Conservation (phyloP, 495 filamentous ascomycete genomes). For the Xylaria telfairii region DNA sequence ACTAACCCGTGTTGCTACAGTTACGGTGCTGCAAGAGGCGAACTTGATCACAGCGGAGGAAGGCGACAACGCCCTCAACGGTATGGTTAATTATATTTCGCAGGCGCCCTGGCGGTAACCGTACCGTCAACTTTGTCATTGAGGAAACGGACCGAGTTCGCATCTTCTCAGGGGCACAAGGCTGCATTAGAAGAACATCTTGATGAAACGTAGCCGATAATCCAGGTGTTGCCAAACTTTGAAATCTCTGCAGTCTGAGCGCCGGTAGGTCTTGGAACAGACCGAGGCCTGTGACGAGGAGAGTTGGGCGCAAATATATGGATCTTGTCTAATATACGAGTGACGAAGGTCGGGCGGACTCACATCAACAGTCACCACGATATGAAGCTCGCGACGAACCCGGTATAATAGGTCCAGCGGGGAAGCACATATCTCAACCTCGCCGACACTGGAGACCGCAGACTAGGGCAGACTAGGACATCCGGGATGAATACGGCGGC, state of each 20-base stretch:
- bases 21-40: slow-evolving; percentile 41
- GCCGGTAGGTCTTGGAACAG: slow-evolving; percentile 13
- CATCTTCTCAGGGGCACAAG: background rate
- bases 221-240: slow-evolving; percentile 1
- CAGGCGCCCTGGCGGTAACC: slow-evolving; percentile 39
- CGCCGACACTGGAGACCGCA: background rate
- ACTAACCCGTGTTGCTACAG: slow-evolving; percentile 15
- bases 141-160: background rate
- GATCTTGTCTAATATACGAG: slow-evolving; percentile 15
- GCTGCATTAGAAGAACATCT: slow-evolving; percentile 6
- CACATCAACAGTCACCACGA: background rate
- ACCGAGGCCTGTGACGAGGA: background rate
- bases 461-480: background rate
- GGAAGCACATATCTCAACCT: background rate
- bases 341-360: slow-evolving; percentile 6
- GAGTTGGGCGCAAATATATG: slow-evolving; percentile 3
- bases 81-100: slow-evolving; percentile 42
- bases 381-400: background rate
- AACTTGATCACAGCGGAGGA: slow-evolving; percentile 40
- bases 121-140: background rate
- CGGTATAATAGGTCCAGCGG: background rate
- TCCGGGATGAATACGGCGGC: background rate
- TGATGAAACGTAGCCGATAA: background rate
- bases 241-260: slow-evolving; percentile 1
- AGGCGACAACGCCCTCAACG: slow-evolving; percentile 39